Conservation (phyloP, 2,329 filamentous ascomycete genomes). For the Ilyonectria mors-panacis region DNA sequence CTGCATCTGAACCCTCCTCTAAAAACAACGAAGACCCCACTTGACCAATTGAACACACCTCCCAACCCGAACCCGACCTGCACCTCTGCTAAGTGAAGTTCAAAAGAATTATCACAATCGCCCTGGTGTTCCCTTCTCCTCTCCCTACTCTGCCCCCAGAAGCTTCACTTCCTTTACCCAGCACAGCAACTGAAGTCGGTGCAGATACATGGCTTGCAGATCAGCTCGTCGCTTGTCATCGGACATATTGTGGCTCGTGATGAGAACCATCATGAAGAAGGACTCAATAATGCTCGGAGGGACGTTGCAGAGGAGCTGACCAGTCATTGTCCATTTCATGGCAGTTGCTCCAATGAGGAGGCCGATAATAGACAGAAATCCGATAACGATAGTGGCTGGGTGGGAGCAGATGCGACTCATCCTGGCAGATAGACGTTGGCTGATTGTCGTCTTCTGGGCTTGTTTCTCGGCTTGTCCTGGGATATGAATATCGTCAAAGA, state of each 20-base stretch:
- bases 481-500: constrained; percentile 32
- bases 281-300: constrained; percentile 44
- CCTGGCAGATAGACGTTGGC: constrained; percentile 32
- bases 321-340: constrained; percentile 42
- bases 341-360: constrained; percentile 42
- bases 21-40: no score
- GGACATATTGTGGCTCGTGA: constrained; percentile 42
- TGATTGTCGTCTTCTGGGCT: constrained; percentile 25
- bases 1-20: no score
- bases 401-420: constrained; percentile 43
- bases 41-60: no score
- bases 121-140: no score
- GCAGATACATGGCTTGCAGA: no score
- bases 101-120: no score
- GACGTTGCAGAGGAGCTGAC: constrained; percentile 45
- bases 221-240: constrained; percentile 34
- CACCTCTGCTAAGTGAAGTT: no score
- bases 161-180: no score
- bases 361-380: constrained; percentile 36
- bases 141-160: no score
- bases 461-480: constrained; percentile 12
- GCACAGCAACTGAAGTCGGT: no score
- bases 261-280: constrained; percentile 48
- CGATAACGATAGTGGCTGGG: constrained; percentile 38
- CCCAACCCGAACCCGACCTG: no score